Conservation (phyloP, 2,329 filamentous ascomycete genomes). For the Fusarium napiforme region DNA sequence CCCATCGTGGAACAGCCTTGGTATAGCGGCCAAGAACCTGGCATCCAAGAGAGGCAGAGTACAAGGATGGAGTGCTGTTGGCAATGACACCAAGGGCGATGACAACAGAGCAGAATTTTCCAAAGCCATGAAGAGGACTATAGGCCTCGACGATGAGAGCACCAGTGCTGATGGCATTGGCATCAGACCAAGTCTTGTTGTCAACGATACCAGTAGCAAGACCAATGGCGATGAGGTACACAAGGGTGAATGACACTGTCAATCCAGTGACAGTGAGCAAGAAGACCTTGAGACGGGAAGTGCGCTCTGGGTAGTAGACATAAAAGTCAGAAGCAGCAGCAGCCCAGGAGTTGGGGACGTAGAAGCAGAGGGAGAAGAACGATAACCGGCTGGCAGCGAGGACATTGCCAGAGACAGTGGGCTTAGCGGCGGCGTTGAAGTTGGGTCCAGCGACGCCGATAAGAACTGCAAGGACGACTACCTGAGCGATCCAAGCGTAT, state of each 20-base stretch:
- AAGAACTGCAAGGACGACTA: conserved; percentile 77
- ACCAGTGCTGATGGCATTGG: conserved; percentile 63
- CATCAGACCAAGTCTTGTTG: conserved; percentile 60
- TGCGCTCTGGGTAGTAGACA: conserved; percentile 76
- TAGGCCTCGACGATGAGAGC: conserved; percentile 68
- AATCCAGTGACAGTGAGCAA: conserved; percentile 75
- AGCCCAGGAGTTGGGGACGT: conserved; percentile 67
- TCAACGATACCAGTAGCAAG: conserved; percentile 63
- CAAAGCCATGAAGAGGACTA: conserved; percentile 64
- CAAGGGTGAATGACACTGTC: conserved; percentile 68
- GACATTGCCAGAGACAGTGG: conserved; percentile 69
- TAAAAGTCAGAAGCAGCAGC: conserved; percentile 82
- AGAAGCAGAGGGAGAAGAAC: conserved; percentile 76
- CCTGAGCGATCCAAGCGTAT: conserved; percentile 70
- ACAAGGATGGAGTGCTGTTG: conserved; percentile 66
- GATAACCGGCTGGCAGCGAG: conserved; percentile 69
- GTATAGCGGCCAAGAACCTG: conserved; percentile 67
- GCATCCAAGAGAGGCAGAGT: conserved; percentile 68
- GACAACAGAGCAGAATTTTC: conserved; percentile 66
- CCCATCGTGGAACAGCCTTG: conserved; percentile 62
- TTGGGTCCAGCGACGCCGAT: conserved; percentile 72
- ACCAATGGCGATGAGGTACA: conserved; percentile 72
- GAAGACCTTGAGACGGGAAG: conserved; percentile 72
- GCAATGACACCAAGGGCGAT: conserved; percentile 65
- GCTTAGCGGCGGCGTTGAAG: conserved; percentile 72